Base-by-base conservation (phyloP, 2,329 filamentous ascomycete genomes). In the Xylariaceae sp. region DNA sequence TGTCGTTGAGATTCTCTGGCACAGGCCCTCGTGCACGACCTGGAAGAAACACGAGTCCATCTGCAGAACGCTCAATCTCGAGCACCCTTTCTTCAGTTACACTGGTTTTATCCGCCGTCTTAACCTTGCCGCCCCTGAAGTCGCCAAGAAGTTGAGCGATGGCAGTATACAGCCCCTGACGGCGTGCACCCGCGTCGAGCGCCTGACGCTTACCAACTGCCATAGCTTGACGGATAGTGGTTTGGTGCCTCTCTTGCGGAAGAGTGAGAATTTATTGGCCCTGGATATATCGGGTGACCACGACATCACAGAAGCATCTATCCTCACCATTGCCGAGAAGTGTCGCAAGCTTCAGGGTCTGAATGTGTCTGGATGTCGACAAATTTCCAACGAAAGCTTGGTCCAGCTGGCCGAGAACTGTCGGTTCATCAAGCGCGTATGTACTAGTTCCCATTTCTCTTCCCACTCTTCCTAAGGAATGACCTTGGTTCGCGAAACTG, bases 1-100 rank as follows among this genome's bases (percentile, higher is more conserved):
- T 72, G 88, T 89, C 55, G 94, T 97, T 66, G 93, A 94, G 64
- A 82, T 96, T 65, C 81, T 99, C 18, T 99, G 94, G 94, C 92
- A 97, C 74, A 84, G 94, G 45, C 94, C 94, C 1, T 87, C 90
- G 34, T 97, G 94, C 77, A 92, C 88, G 69, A 90, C 86, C 67
- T 97, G 91, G 89, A 76, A 81, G 10, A 92, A 92, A 71, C 85
- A 97, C 68, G 80, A 86, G 68, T 88, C 79, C 65, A 94, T 99
- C 66, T 92, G 92, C 70, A 80, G 82, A 59, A 92, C 93, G 1
- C 84, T 97, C 42, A 82, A 84, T 51, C 81, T 86, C 34, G 77
- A 83, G 39, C 77, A 86, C n/a, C 88, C 90, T 66, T 93, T 89
- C 75, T 99, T 97, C 73, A 83, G 86, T 66, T 99, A 99, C 74